A percentile compares a stretch with the other conserved stretches of the same genome.
Conservation (phyloP, 2,329 filamentous ascomycete species). For the Penicillium vulpinum region DNA sequence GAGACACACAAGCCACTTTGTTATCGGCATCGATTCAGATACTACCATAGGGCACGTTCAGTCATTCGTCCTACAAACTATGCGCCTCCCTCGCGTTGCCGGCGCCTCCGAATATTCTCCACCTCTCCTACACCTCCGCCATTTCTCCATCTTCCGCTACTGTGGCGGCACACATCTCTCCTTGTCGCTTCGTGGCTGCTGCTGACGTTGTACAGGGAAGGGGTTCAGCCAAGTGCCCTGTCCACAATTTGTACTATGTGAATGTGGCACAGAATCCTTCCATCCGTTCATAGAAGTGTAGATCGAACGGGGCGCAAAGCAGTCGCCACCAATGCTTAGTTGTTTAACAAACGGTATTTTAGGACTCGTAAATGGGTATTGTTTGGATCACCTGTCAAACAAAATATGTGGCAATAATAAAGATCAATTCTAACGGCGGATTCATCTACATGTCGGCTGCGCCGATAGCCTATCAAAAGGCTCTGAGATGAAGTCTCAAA, state of each 20-base stretch:
- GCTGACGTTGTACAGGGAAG: slow-evolving; percentile 1
- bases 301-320: not conserved
- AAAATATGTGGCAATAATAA: not conserved
- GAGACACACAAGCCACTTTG: not conserved
- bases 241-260: not conserved
- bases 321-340: not conserved
- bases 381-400: not conserved
- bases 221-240: not conserved
- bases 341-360: not conserved
- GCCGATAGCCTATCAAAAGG: not conserved
- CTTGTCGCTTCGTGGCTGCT: slow-evolving; percentile 4
- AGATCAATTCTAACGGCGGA: not conserved
- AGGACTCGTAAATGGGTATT: not conserved
- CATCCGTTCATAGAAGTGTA: not conserved
- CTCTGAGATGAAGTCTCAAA: not conserved
- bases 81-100: slow-evolving; percentile 8
- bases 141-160: slow-evolving; percentile 4
- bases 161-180: not conserved
- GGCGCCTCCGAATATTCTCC: slow-evolving; percentile 13
- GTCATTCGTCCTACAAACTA: not conserved
- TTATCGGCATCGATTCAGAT: not conserved
- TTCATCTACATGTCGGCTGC: not conserved
- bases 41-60: not conserved
- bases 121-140: slow-evolving; percentile 5
- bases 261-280: not conserved